Percentiles rank a stretch among this genome's conserved stretches.
phyloP scores from a whole-genome alignment of 805 yeast species.

The Myxozyma mucilagina region DNA sequence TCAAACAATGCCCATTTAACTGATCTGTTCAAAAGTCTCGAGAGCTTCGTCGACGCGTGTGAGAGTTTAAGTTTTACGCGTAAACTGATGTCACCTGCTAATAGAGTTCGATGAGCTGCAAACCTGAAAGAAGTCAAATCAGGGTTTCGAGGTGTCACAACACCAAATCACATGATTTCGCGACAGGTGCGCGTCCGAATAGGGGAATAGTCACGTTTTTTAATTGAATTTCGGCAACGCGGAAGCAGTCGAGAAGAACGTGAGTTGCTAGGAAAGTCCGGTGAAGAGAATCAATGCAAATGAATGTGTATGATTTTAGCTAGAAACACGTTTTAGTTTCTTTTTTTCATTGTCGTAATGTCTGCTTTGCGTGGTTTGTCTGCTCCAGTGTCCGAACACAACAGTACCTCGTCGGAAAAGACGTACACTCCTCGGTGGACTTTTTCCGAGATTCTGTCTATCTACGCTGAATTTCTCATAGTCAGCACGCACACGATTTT shows the following conservation, averaged over 20 bases:
- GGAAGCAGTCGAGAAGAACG: background rate
- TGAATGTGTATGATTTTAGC: no score
- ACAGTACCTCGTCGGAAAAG: background rate
- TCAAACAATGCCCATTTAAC: no score
- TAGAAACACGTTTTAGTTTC: no score
- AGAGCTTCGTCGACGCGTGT: no score
- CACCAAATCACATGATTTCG: background rate
- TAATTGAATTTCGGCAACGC: background rate
- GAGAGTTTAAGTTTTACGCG: no score
- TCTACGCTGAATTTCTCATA: conserved; percentile 42
- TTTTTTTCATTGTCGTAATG: background rate
- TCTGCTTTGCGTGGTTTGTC: background rate
- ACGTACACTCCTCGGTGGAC: conserved; percentile 14
- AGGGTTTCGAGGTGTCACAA: no score
- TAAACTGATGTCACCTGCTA: no score
- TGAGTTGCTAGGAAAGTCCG: no score
- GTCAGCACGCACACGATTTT: conserved; percentile 57
- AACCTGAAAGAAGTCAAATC: no score
- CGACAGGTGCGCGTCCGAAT: background rate
- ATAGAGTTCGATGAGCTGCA: no score
- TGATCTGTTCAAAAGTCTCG: no score
- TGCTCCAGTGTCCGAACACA: background rate
- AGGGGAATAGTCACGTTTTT: background rate
- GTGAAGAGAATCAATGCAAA: no score
- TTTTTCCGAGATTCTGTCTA: conserved; percentile 17